These are phyloP conservation scores for Populus alba DNA, from an alignment of 345 rosid species.

Conservation along the genomic window DNA sequence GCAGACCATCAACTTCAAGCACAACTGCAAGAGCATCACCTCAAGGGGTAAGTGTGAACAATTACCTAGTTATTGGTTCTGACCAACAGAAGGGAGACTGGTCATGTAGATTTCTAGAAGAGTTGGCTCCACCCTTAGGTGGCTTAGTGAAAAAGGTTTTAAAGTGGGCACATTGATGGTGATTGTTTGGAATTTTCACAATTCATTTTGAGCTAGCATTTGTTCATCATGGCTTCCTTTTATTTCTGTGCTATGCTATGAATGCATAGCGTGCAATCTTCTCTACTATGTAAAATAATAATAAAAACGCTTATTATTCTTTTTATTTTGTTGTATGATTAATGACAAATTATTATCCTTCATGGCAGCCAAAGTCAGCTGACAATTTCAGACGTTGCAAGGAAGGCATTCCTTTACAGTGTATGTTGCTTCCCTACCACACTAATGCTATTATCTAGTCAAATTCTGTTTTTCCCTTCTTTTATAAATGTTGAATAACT, in stretches of 20 bases:
- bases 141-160: neutral
- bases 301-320: neutral
- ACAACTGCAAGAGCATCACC: constrained; percentile 77
- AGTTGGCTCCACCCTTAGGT: neutral
- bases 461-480: neutral
- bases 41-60: constrained; percentile 69
- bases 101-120: neutral
- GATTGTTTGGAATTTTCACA: neutral
- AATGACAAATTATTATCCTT: constrained; percentile 22
- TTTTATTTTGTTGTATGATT: constrained; percentile 5
- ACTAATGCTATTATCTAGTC: neutral
- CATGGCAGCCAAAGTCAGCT: constrained; percentile 70
- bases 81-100: neutral
- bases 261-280: neutral
- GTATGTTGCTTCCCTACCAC: constrained; percentile 46
- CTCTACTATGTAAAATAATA: neutral
- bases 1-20: constrained; percentile 99
- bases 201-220: neutral
- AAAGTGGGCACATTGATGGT: neutral
- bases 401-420: constrained; percentile 97
- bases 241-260: neutral
- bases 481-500: neutral
- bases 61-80: neutral
- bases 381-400: constrained; percentile 86
- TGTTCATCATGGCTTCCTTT: neutral